These are phyloP conservation scores for Geotrichum cucujoidarum DNA, from an alignment of 1,139 yeast genomes.

Conservation along the genomic window DNA sequence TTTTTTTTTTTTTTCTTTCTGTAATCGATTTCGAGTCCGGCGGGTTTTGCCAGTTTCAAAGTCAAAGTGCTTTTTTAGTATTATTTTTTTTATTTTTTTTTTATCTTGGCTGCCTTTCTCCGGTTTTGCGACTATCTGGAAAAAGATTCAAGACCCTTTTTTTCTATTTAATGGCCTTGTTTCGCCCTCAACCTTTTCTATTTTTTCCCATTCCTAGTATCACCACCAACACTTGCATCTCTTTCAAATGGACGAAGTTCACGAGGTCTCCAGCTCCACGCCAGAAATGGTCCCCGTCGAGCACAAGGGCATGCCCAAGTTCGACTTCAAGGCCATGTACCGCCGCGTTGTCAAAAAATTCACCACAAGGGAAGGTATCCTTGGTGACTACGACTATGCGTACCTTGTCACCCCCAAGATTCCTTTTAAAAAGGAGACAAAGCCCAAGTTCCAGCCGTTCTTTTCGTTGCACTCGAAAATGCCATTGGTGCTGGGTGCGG, in stretches of 20 bases:
- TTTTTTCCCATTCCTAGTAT: neutral
- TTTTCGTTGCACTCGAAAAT: conserved; percentile 73
- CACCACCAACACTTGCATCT: neutral
- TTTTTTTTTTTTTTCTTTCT: too few relatives aligned
- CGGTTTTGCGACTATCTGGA: too few relatives aligned
- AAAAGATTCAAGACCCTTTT: too few relatives aligned
- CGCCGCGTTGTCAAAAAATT: conserved; percentile 23
- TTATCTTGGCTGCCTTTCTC: too few relatives aligned
- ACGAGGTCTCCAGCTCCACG: neutral
- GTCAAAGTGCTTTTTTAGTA: too few relatives aligned
- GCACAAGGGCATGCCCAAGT: neutral
- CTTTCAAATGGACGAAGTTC: too few relatives aligned
- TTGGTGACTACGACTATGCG: conserved; percentile 80
- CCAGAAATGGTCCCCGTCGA: neutral
- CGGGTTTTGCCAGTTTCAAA: too few relatives aligned
- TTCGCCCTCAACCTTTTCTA: neutral
- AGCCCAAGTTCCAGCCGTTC: conserved; percentile 54
- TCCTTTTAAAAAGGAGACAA: conserved; percentile 56
- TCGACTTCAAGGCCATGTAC: conserved; percentile 5
- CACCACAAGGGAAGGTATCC: conserved; percentile 61
- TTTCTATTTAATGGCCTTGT: too few relatives aligned
- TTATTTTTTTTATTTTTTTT: too few relatives aligned
- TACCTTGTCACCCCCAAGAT: conserved; percentile 71
- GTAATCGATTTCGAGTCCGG: too few relatives aligned
- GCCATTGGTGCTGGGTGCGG: conserved; percentile 68